Evolutionary conservation across 73 alveolate genomes (phyloP).

Genomic region (Paramecium sonneborni): DNA sequence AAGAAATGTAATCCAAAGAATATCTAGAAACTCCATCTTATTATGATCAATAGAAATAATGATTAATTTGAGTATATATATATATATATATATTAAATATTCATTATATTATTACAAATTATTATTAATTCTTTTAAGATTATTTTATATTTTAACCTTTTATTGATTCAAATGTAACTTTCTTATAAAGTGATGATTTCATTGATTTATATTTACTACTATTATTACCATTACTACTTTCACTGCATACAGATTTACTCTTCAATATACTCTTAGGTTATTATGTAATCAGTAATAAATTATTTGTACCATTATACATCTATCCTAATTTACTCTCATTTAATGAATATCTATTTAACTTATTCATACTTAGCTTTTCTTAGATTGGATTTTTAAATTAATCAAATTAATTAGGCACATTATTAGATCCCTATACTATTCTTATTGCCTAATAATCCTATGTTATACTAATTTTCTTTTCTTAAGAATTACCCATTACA

Average conservation of each 20-base stretch:
- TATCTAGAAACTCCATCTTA: slow-evolving; percentile 73
- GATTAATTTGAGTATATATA: neutral
- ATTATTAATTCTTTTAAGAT: neutral
- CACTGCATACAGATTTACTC: neutral
- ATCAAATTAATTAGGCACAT: neutral
- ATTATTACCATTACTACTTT: neutral
- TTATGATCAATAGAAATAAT: slow-evolving; percentile 40
- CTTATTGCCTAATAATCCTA: neutral
- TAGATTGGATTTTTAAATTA: neutral
- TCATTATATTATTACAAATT: too few species aligned
- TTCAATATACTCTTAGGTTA: neutral
- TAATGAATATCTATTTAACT: neutral
- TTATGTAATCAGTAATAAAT: neutral
- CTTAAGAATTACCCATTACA: neutral
- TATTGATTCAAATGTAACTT: neutral
- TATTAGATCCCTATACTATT: neutral
- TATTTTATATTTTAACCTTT: neutral
- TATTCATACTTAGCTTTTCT: neutral
- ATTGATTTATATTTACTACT: neutral
- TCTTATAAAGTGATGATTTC: neutral
- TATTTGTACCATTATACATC: neutral
- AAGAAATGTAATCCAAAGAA: slow-evolving; percentile 85
- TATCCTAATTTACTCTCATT: neutral
- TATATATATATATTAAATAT: neutral
- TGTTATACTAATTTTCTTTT: neutral